Conservation (phyloP, 768 basidiomycete species). For the Agrocybe chaxingu region DNA sequence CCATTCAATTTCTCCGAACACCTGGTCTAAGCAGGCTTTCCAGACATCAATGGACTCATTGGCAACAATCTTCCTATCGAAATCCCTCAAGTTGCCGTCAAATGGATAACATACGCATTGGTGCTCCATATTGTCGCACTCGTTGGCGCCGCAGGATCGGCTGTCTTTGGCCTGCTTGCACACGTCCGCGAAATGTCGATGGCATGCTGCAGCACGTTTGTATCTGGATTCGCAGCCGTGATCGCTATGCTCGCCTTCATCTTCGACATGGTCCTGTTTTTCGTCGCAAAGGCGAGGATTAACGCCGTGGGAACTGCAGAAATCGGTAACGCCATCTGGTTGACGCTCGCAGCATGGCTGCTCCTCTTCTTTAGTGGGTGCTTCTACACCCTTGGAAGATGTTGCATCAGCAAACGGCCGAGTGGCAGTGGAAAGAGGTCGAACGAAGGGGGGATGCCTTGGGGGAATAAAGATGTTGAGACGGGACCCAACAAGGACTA, state of each 20-base stretch:
- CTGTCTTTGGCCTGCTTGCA: conserved; percentile 83
- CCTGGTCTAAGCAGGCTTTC: conserved; percentile 5
- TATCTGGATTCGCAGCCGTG: conserved; percentile 78
- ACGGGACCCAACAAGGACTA: conserved; percentile 31
- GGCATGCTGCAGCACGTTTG: conserved; percentile 75
- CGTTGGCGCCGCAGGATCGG: conserved; percentile 61
- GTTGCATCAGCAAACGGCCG: conserved; percentile 64
- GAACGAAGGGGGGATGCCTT: conserved; percentile 33
- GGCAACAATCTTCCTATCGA: conserved; percentile 62
- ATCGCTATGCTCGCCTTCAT: conserved; percentile 85
- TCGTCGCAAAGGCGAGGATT: conserved; percentile 83
- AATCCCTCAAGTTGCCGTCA: conserved; percentile 81
- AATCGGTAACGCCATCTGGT: conserved; percentile 89
- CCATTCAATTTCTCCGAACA: background rate
- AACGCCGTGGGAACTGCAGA: conserved; percentile 73
- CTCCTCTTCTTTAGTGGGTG: conserved; percentile 90
- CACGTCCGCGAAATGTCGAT: conserved; percentile 87
- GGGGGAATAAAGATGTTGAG: conserved; percentile 30
- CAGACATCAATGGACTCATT: conserved; percentile 82
- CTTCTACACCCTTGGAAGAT: conserved; percentile 80
- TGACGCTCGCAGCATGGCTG: conserved; percentile 83
- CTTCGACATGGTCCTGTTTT: conserved; percentile 90
- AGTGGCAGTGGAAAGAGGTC: conserved; percentile 10
- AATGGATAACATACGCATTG: conserved; percentile 94
- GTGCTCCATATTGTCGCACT: conserved; percentile 91